Conservation (phyloP, 441 rosid genomes). For the Dalechampia spathulata region DNA sequence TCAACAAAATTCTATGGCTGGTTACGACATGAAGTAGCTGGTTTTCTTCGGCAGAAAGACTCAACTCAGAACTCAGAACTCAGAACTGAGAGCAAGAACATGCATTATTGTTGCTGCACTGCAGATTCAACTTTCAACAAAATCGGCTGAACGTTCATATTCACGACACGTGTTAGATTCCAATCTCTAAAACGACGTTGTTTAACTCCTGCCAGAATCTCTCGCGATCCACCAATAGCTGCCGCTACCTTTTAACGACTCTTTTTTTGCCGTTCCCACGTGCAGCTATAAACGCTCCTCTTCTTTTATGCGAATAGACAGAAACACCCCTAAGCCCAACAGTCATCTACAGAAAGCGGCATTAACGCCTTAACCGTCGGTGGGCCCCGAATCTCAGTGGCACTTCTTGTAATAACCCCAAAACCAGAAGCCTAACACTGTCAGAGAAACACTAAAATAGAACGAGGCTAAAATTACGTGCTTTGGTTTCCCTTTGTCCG, state of each 20-base stretch:
- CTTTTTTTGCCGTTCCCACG: slow-evolving; percentile 11
- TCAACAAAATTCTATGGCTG: too few species aligned
- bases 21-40: too few species aligned
- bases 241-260: slow-evolving; percentile 16
- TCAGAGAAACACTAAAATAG: slow-evolving; percentile 1
- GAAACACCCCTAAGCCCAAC: slow-evolving; percentile 21
- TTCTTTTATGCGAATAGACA: slow-evolving; percentile 8
- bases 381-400: slow-evolving; percentile 40
- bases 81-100: too few species aligned
- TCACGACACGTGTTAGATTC: too few species aligned
- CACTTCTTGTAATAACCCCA: slow-evolving; percentile 28
- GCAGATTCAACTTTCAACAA: slow-evolving; percentile 1
- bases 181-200: background rate
- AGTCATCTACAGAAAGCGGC: slow-evolving; percentile 29
- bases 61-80: too few species aligned
- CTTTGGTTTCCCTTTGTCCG: background rate
- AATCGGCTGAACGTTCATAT: background rate
- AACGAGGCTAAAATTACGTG: too few species aligned
- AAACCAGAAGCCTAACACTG: slow-evolving; percentile 10
- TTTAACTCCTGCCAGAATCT: background rate
- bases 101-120: too few species aligned
- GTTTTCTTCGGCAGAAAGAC: too few species aligned
- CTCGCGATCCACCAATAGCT: too few species aligned
- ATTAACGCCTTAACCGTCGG: slow-evolving; percentile 67
- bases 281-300: background rate